A percentile compares a stretch with the other conserved stretches of the same genome.
These are phyloP conservation scores for Neonectria sp. DNA, from an alignment of 2,329 filamentous ascomycete genomes.

Conservation along the genomic window DNA sequence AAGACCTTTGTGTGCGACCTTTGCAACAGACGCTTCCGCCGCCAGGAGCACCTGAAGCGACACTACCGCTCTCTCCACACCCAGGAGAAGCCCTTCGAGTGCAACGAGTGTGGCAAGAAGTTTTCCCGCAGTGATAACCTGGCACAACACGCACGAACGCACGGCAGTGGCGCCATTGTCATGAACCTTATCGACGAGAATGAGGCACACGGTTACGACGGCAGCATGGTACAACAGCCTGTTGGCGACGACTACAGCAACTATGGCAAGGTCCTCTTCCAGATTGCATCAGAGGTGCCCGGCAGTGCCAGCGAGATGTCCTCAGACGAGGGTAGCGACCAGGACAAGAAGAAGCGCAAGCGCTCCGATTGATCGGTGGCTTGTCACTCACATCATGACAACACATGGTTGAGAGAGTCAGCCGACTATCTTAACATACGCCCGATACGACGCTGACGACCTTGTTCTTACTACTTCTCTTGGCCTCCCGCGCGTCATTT, in stretches of 20 bases:
- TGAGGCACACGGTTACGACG: slow-evolving; percentile 64
- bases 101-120: slow-evolving; percentile 98
- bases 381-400: slow-evolving; percentile 30
- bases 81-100: slow-evolving; percentile 98
- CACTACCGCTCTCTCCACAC: slow-evolving; percentile 99
- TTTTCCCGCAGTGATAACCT: slow-evolving; percentile 99
- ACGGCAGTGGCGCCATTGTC: slow-evolving; percentile 90
- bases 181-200: slow-evolving; percentile 88
- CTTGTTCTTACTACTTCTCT: slow-evolving; percentile 48
- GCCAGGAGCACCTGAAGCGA: slow-evolving; percentile 98
- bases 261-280: slow-evolving; percentile 85
- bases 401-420: slow-evolving; percentile 40
- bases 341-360: slow-evolving; percentile 79
- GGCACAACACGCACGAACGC: slow-evolving; percentile 94
- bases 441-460: slow-evolving; percentile 53
- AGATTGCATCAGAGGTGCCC: slow-evolving; percentile 81
- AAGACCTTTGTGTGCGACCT: slow-evolving; percentile 98
- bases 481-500: slow-evolving; percentile 40
- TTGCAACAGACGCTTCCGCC: slow-evolving; percentile 96
- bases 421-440: slow-evolving; percentile 46
- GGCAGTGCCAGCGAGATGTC: slow-evolving; percentile 74
- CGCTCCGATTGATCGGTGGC: slow-evolving; percentile 70
- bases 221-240: slow-evolving; percentile 59
- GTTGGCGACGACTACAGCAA: slow-evolving; percentile 75
- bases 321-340: slow-evolving; percentile 66